phyloP scores from a whole-genome alignment of 169 alveolate genomes.

The Eimeria nieschulzi region DNA sequence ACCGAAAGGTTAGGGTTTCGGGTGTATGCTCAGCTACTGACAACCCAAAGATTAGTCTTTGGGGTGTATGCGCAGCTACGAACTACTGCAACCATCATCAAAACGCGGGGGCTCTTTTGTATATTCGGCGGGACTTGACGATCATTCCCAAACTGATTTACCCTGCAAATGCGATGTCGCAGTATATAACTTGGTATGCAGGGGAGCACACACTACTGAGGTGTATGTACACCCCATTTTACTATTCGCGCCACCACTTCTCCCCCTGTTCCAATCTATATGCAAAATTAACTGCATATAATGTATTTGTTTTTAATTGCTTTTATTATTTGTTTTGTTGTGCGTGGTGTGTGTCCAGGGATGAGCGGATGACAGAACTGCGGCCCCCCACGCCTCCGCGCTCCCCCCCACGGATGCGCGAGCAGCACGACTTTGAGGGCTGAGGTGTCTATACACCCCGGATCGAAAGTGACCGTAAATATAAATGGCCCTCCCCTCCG shows the following conservation, averaged over 20 bases:
- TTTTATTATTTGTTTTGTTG: background rate
- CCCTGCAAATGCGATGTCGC: constrained; percentile 88
- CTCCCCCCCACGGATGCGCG: constrained; percentile 65
- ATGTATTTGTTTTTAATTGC: too few relatives aligned
- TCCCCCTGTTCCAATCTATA: too few relatives aligned
- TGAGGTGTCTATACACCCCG: constrained; percentile 10
- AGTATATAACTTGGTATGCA: constrained; percentile 44
- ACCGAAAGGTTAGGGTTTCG: background rate
- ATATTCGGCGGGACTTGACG: constrained; percentile 95
- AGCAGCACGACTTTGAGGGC: constrained; percentile 31
- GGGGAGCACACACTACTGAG: background rate
- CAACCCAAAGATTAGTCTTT: background rate
- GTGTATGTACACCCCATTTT: constrained; percentile 1
- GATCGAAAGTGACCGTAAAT: too few relatives aligned
- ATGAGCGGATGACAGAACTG: constrained; percentile 52
- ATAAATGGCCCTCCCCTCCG: too few relatives aligned
- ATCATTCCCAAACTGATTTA: constrained; percentile 98
- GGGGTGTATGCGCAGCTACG: constrained; percentile 89
- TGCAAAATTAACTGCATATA: too few relatives aligned
- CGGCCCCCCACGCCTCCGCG: constrained; percentile 72
- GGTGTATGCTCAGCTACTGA: constrained; percentile 89
- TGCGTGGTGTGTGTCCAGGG: background rate
- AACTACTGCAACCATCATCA: constrained; percentile 99
- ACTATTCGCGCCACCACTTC: too few relatives aligned
- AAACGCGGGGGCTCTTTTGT: constrained; percentile 99